Base-by-base conservation (phyloP, 2,329 filamentous ascomycete species). In the Aspergillus sp. region DNA sequence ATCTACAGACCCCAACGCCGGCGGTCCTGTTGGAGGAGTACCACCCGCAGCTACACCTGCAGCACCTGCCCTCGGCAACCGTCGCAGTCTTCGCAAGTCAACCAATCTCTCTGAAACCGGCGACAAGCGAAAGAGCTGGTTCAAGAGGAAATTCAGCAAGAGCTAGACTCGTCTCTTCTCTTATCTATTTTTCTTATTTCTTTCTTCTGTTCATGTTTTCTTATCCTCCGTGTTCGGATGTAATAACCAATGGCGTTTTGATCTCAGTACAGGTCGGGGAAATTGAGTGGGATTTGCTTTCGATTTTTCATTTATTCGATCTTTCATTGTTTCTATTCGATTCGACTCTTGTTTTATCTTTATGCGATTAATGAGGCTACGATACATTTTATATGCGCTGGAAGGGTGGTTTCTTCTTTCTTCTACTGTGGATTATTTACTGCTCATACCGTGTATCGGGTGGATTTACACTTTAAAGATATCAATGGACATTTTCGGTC, bases 121-220 rank as follows among this genome's bases (percentile, higher is more conserved):
- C 43, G 85, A 90, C 48, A 95, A 95, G 76, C 78, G 87, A 52
- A 90, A 90, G 77, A 93, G 90, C 63, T 95, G 90, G 89, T 83
- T 97, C 58, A 82, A 86, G 61, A 81, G 83, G 56, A 78, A 83
- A 43, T 93, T 95, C 66, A 93, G 90, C 76, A 67, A 72, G 43
- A 53, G 56, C 37, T 65, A 56, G 31, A 28, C 33, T 27, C 27
- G 38, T 27, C 5, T 5, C 19, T 34, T 37, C 28, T n/a, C 27
- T 42, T 42, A 35, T 34, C 37, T 36, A 38, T 37, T 33, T 41
- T 39, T 6, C 28, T n/a, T 13, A 34, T 33, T 49, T 40, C 19
- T 33, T 39, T 39, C 41, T 35, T 33, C 7, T 40, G 26, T 45
- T 42, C 34, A 32, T 33, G 37, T 37, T 27, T 33, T 12, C n/a